Base-by-base conservation (phyloP, 1,284 basidiomycete species). In the Sporisorium exsertum region DNA sequence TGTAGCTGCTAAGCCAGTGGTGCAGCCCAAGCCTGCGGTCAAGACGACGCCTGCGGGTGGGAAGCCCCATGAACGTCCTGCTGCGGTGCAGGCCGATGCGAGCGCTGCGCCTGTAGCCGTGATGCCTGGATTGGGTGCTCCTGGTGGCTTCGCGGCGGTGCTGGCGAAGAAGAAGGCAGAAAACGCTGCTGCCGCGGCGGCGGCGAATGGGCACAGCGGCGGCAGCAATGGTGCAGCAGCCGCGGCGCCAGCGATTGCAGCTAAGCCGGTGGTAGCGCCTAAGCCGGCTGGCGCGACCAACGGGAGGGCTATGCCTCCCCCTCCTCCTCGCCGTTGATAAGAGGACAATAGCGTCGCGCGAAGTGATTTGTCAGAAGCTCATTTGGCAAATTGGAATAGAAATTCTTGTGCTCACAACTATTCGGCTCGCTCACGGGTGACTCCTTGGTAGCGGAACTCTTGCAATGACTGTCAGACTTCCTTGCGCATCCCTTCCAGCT, bases 1-100 rank as follows among this genome's bases (percentile, higher is more conserved):
- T 3, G 73, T 72, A 1, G 72, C 72, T n/a, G 64, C 77, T 2
- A 81, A 79, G 42, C 78, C 86, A 1, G 84, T 82, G 2, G 82
- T 86, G 13, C 87, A 87, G 59, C 86, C 87, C 18, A 88, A 88
- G 72, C 86, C 88, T 12, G 86, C 86, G 4, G 81, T 83, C 43
- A 70, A 55, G 52, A 66, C 72, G n/a, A 37, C 49, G 2, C 57
- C 63, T 10, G 67, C 53, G 22, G 84, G 88, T 6, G 86, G 86
- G 16, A 88, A 88, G 79, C 87, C 88, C 0, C 81, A 72, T 40
- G 78, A 79, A 61, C 45, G 65, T 22, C 64, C 76, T 5, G 62
- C 64, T 8, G 68, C 76, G 22, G 65, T 81, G 2, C 62, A 75
- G 37, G 74, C 86, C 3, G 86, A 87, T 40, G 67, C 79, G 3